Evolutionary conservation across 73 alveolate species (phyloP).

Genomic region (Symbiodinium natans): DNA sequence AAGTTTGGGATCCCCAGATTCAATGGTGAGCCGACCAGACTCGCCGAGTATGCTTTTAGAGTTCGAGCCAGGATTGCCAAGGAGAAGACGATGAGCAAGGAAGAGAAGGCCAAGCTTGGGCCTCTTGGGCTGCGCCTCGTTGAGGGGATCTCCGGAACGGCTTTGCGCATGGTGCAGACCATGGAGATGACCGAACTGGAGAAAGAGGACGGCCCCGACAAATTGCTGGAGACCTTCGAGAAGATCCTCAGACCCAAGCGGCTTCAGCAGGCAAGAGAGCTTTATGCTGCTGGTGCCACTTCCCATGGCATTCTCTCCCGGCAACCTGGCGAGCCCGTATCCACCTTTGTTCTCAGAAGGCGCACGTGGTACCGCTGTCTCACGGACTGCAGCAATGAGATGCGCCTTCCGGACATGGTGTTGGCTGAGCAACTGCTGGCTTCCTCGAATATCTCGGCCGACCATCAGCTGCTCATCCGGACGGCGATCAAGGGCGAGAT

Average conservation of each 20-base stretch:
- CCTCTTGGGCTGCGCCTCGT: conserved; percentile 19
- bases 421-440: neutral
- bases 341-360: neutral
- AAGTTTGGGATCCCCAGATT: neutral
- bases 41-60: conserved; percentile 5
- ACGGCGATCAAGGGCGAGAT: neutral
- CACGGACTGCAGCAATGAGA: neutral
- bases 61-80: neutral
- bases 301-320: neutral
- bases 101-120: neutral
- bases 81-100: neutral
- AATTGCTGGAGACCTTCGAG: neutral
- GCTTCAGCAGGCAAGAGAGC: conserved; percentile 10
- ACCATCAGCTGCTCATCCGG: neutral
- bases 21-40: neutral
- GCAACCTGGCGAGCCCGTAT: neutral
- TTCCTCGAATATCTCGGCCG: neutral
- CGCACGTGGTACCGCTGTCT: neutral
- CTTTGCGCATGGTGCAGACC: neutral
- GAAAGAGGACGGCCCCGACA: neutral
- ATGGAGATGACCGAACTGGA: neutral
- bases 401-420: neutral
- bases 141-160: conserved; percentile 7
- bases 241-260: neutral
- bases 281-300: conserved; percentile 32